Evolutionary conservation across 2,329 filamentous ascomycete genomes (phyloP).

Genomic region (Aspergillus eucalypticola): DNA sequence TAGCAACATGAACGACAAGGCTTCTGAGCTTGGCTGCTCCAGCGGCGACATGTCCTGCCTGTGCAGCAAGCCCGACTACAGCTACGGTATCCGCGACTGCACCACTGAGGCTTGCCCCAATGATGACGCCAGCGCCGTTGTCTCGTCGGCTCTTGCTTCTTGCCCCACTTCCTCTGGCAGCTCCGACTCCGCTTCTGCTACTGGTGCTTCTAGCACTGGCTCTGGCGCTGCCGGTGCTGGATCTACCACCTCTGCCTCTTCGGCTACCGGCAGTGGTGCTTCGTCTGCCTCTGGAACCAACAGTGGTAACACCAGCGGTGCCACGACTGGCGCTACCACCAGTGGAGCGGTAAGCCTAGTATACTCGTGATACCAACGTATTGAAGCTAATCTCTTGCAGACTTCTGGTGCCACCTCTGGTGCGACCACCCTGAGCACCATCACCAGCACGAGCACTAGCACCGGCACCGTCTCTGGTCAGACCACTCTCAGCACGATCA

Average conservation of each 20-base stretch:
- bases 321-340: constrained; percentile 5
- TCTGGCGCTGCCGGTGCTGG: constrained; percentile 24
- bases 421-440: constrained; percentile 7
- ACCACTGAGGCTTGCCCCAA: constrained; percentile 45
- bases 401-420: constrained; percentile 10
- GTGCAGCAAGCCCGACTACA: constrained; percentile 45
- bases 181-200: constrained; percentile 14
- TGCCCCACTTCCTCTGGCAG: constrained; percentile 31
- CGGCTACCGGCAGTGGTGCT: neutral
- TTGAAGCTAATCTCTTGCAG: neutral
- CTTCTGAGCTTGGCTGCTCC: constrained; percentile 42
- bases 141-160: constrained; percentile 35
- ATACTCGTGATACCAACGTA: neutral
- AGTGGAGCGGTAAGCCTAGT: constrained; percentile 1
- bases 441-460: constrained; percentile 11
- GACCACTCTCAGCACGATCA: constrained; percentile 9
- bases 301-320: constrained; percentile 20
- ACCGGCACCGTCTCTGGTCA: constrained; percentile 8
- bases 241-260: constrained; percentile 13
- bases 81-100: constrained; percentile 50
- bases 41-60: constrained; percentile 41
- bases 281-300: constrained; percentile 8
- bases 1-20: constrained; percentile 46
- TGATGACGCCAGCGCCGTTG: constrained; percentile 36
- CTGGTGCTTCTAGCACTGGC: constrained; percentile 11